Conservation (phyloP, 208 protist species). For the Leishmania mexicana region DNA sequence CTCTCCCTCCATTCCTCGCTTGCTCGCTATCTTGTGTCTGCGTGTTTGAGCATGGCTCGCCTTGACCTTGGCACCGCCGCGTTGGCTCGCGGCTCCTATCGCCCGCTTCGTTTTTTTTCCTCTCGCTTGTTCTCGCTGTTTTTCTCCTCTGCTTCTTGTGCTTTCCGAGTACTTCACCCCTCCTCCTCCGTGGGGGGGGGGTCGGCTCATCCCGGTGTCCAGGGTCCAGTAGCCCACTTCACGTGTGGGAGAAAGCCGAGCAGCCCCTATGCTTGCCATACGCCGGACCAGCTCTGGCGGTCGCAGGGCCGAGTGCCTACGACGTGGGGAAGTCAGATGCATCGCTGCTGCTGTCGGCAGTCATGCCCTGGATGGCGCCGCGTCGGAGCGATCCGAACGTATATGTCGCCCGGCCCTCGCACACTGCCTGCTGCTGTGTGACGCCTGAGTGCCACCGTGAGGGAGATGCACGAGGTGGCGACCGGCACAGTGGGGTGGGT, state of each 20-base stretch:
- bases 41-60: neutral
- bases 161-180: neutral
- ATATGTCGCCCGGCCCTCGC: neutral
- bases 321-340: neutral
- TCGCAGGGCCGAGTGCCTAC: neutral
- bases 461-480: too few species aligned
- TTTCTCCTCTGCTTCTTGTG: neutral
- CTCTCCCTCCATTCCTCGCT: neutral
- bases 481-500: too few species aligned
- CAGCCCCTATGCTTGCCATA: neutral
- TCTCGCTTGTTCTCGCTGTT: neutral
- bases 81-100: neutral
- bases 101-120: neutral
- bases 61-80: neutral
- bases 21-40: neutral
- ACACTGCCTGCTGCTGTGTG: neutral
- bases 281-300: neutral
- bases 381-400: neutral
- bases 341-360: neutral
- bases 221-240: too few species aligned
- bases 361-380: neutral
- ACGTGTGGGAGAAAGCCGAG: neutral
- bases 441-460: too few species aligned
- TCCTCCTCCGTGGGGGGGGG: neutral
- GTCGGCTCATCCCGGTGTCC: neutral